Base-by-base conservation (phyloP, 495 filamentous ascomycete species). In the Amniculicola lignicola region DNA sequence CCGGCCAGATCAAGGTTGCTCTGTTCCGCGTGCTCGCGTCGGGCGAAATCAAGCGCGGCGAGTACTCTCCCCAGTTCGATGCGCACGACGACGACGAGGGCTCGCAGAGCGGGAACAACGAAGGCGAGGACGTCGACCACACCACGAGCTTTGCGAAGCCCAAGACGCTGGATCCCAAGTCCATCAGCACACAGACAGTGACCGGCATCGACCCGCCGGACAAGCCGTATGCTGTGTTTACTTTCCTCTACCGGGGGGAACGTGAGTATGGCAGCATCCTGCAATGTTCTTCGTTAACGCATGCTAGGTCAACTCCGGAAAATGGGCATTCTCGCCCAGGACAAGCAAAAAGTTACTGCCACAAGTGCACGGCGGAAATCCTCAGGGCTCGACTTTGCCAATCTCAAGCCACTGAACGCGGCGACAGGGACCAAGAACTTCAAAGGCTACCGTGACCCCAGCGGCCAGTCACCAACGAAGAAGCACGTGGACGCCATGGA, bases 71-170 rank as follows among this genome's bases (percentile, higher is more conserved):
- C 14, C 94, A 97, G 67, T 99, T 97, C 52, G 92, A 96, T 69
- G 94, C 91, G 6, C 88, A 96, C 62, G 92, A 96, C 54, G 90
- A 95, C 50, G 90, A 95, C 61, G 76, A 71, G 44, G 54, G 62
- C 11, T 77, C 54, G 10, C 42, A 64, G 27, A 70, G 67, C 40
- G 67, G 71, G 15, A 54, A 76, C 27, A 81, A 72, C 40, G 79
- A 78, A 19, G 70, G 71, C 61, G 81, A 77, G 43, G 88, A 96
- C 64, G 80, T 96, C 36, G 94, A 96, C 70, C 93, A 99, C 71
- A 97, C 93, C 38, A 97, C 93, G 21, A 97, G 93, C 66, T 99
- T 99, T 71, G 94, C 94, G 11, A 92, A 97, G 68, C 94, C 93
- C 3, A 99, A 97, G 75, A 84, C 90, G 15, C 78, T 99, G 23